Percentiles rank a stretch among this genome's conserved stretches.
Evolutionary conservation across 129 eudicot genomes (phyloP).

Genomic region (Lactuca sativa): DNA sequence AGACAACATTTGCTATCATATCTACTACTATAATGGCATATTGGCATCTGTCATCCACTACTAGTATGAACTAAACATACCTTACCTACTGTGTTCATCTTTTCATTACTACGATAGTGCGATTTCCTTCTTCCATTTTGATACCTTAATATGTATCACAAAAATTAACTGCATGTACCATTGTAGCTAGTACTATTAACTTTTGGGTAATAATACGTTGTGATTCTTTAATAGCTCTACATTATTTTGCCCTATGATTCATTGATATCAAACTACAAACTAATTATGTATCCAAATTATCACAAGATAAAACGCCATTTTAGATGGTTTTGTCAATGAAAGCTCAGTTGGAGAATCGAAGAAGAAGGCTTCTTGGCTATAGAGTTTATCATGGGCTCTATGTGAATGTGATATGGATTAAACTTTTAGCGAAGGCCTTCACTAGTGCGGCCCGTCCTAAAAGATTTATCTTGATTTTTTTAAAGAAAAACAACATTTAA

Average conservation of each 20-base stretch:
- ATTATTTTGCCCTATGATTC: conserved; percentile 11
- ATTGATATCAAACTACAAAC: conserved; percentile 2
- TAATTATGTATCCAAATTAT: neutral
- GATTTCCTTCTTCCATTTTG: conserved; percentile 43
- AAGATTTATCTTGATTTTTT: no score
- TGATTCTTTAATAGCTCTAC: conserved; percentile 8
- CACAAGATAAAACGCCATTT: neutral
- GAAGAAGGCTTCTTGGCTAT: no score
- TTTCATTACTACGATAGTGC: neutral
- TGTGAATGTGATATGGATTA: no score
- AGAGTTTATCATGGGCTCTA: no score
- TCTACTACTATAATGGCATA: neutral
- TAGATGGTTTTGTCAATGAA: neutral
- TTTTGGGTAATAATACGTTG: conserved; percentile 28
- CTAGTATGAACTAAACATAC: neutral
- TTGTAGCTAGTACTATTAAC: conserved; percentile 49
- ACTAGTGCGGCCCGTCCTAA: no score
- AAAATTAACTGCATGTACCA: conserved; percentile 38
- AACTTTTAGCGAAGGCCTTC: no score
- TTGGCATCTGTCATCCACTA: neutral
- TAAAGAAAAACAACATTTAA: no score
- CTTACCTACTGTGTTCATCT: neutral
- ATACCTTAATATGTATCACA: conserved; percentile 43
- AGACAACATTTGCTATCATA: neutral
- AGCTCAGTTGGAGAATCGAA: no score